Evolutionary conservation across 495 filamentous ascomycete species (phyloP).

Genomic region (Hypoxylon perforatum): DNA sequence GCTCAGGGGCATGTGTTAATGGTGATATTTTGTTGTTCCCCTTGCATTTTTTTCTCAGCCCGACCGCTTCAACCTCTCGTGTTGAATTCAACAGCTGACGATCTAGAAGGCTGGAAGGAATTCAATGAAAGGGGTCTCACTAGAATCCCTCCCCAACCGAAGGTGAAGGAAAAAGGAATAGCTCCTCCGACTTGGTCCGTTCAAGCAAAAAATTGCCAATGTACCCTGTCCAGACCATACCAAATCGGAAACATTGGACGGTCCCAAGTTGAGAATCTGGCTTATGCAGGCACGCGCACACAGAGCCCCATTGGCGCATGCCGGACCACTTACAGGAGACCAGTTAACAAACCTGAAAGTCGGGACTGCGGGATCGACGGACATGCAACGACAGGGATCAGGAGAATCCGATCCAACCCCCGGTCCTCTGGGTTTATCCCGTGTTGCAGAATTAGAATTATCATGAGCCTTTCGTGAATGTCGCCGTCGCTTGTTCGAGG

Average conservation of each 20-base stretch:
- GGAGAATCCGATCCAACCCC: slow-evolving; percentile 36
- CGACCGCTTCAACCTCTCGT: neutral
- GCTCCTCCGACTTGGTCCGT: slow-evolving; percentile 13
- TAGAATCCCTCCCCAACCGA: slow-evolving; percentile 25
- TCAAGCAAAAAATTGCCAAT: slow-evolving; percentile 23
- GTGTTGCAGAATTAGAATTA: slow-evolving; percentile 22
- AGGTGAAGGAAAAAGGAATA: slow-evolving; percentile 24
- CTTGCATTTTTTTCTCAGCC: slow-evolving; percentile 5
- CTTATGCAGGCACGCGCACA: slow-evolving; percentile 41
- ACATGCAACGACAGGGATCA: slow-evolving; percentile 43
- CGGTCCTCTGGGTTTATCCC: slow-evolving; percentile 30
- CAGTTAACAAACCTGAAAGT: too few species aligned
- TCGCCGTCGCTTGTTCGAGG: slow-evolving; percentile 28
- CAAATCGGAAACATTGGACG: slow-evolving; percentile 45
- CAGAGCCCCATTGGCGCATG: slow-evolving; percentile 29
- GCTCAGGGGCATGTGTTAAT: neutral
- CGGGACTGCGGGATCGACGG: slow-evolving; percentile 42
- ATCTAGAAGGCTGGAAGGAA: slow-evolving; percentile 15
- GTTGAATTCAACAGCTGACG: slow-evolving; percentile 14
- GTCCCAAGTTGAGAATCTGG: slow-evolving; percentile 38
- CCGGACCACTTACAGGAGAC: slow-evolving; percentile 26
- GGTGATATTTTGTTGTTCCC: slow-evolving; percentile 8
- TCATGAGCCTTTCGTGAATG: slow-evolving; percentile 33
- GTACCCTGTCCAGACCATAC: slow-evolving; percentile 31
- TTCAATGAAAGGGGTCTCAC: slow-evolving; percentile 13